Base-by-base conservation (phyloP, 2,329 filamentous ascomycete genomes). In the Alternaria conjuncta region DNA sequence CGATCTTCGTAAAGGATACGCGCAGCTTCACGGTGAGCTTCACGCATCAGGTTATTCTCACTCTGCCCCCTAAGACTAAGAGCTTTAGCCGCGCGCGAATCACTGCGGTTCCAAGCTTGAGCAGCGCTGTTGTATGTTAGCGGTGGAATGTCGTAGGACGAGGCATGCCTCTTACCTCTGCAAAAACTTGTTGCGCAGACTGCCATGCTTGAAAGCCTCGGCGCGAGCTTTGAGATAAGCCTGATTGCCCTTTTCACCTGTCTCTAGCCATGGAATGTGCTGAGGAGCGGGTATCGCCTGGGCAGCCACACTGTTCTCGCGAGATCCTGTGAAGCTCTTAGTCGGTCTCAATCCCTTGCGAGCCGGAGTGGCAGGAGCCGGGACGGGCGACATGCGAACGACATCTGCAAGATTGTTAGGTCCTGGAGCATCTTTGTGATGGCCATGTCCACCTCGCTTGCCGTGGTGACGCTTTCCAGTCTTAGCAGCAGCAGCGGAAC, bases 81-180 rank as follows among this genome's bases (percentile, higher is more conserved):
- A 30, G 95, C 95, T 83, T 98, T 98, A 64, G 96, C 96, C 18
- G 96, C 95, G 66, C 96, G 90, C 44, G 96, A 95, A 79, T 99
- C 96, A 75, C 97, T 98, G 61, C 96, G 92, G 78, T 98, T 97
- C 95, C 96, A 99, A 21, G 96, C 96, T 86, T 98, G 95, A 9
- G 95, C 95, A 70, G 96, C 96, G 80, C 94, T 96, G 67, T 63
- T 41, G 32, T 51, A 25, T 43, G 54, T 69, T 43, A 70, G 69
- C n/a, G 64, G 10, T 26, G 53, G 28, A 46, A 61, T 20, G 13
- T 11, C 5, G 3, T 21, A 41, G 21, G 13, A 18, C 13, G 9
- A 45, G 36, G n/a, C 20, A 43, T 20, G 18, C 32, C 4, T 20
- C 49, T 53, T 70, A 95, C 93, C 93, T 97, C 81, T 97, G 95